Evolutionary conservation across 306 rosid species (phyloP), one percentile per base, ranked within the genome.

Genomic region (Cucurbita ficifolia): DNA sequence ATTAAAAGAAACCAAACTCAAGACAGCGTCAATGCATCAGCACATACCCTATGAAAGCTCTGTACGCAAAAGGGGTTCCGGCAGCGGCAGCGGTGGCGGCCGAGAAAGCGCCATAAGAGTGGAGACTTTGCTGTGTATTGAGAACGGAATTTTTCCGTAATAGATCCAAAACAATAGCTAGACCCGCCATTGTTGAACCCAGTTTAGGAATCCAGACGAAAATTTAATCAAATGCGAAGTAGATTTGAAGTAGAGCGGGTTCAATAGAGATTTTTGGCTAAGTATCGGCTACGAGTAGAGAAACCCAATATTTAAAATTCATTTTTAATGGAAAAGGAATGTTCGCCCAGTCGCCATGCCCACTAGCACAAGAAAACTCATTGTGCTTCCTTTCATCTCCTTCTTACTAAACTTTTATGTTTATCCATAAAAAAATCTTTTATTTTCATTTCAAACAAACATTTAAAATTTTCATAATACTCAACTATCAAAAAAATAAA

Each of bases 131-230:
- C 33, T 86, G 22, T 14, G 85, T 29, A 67, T 43, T 51, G 42
- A 79, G 68, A 80, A 59, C 76, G 72, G 85, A 87, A 46, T 81
- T 87, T 76, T 83, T 89, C 81, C 76, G 85, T 82, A 90, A 78
- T 60, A 87, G 91, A 91, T 94, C 97, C 82, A 86, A 72, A 19
- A 89, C 71, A 78, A 86, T 39, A 64, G 92, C 81, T 78, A 94
- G 74, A 79, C 97, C 99, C 78, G 83, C 89, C 99, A 94, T 94
- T 75, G 77, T 59, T 62, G 33, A 38, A 61, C 80, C 78, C 75
- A 67, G 29, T 64, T 48, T 64, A 51, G 61, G 63, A 82, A 76
- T 78, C 70, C 52, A 63, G 70, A 29, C 33, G 33, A 2, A 29
- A 29, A 77, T 59, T 35, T 61, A 13, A 36, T 53, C 74, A 71